A percentile compares a stretch with the other conserved stretches of the same genome.
These are phyloP conservation scores for Acanthamoeba lenticulata DNA, from an alignment of 208 protist genomes.

Conservation along the genomic window DNA sequence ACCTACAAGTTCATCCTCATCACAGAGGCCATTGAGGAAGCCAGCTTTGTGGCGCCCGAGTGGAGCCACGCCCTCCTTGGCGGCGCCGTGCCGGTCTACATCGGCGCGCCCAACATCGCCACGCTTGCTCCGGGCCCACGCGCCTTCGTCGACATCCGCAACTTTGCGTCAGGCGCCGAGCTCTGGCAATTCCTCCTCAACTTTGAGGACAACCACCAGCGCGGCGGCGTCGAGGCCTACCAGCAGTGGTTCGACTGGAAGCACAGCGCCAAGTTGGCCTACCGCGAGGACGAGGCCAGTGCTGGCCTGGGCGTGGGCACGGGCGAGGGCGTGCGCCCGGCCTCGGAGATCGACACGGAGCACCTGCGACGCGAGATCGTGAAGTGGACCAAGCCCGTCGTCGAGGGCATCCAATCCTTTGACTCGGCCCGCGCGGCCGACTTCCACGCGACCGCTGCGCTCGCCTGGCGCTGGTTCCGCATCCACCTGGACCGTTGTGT, in stretches of 20 bases:
- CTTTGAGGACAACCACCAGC: slow-evolving; percentile 68
- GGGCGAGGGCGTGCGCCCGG: neutral
- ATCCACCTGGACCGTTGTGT: neutral
- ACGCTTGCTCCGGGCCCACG: slow-evolving; percentile 73
- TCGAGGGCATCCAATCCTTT: neutral
- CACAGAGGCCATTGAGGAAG: slow-evolving; percentile 5
- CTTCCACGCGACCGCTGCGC: neutral
- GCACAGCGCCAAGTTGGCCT: neutral
- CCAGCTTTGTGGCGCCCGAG: neutral
- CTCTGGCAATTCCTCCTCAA: slow-evolving; percentile 77
- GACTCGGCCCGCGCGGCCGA: neutral
- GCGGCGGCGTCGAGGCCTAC: slow-evolving; percentile 53
- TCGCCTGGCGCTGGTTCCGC: slow-evolving; percentile 43
- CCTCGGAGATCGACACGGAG: neutral
- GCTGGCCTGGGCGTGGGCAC: neutral
- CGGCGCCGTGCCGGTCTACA: slow-evolving; percentile 77
- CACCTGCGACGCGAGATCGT: neutral
- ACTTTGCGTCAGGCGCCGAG: slow-evolving; percentile 71
- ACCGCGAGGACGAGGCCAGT: neutral
- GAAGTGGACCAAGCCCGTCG: neutral
- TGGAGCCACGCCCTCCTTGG: slow-evolving; percentile 43
- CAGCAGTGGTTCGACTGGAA: slow-evolving; percentile 77
- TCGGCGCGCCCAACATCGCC: slow-evolving; percentile 80
- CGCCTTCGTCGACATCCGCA: slow-evolving; percentile 74
- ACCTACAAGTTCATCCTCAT: slow-evolving; percentile 52